Conservation (phyloP, 1,139 yeast genomes). For the Casaregolazyma lundiana region DNA sequence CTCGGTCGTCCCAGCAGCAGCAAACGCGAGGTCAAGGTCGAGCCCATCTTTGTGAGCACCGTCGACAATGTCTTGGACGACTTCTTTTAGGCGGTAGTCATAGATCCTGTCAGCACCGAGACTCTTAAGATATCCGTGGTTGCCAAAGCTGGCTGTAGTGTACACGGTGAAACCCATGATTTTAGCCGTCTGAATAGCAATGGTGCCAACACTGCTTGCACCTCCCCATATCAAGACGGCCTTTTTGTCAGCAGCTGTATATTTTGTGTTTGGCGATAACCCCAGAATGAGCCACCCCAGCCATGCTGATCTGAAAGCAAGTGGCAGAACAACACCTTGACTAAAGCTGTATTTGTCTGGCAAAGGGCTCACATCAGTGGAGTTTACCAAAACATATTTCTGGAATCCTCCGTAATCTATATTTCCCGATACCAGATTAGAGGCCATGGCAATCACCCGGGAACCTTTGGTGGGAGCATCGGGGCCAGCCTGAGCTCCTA, state of each 20-base stretch:
- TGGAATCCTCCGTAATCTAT: neutral
- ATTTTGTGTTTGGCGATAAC: neutral
- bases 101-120: slow-evolving; percentile 60
- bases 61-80: slow-evolving; percentile 42
- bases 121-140: slow-evolving; percentile 40
- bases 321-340: neutral
- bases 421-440: neutral
- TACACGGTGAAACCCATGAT: slow-evolving; percentile 50
- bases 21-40: neutral
- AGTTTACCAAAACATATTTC: neutral
- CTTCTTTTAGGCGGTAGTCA: slow-evolving; percentile 57
- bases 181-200: slow-evolving; percentile 53
- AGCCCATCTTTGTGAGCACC: neutral
- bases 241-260: neutral
- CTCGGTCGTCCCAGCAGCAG: neutral
- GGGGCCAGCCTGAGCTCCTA: neutral
- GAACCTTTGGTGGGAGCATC: neutral
- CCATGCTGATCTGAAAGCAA: neutral
- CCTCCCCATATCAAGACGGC: slow-evolving; percentile 51
- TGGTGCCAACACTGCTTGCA: slow-evolving; percentile 50
- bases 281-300: neutral
- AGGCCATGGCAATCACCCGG: neutral
- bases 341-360: neutral
- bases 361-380: neutral
- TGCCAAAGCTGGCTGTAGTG: slow-evolving; percentile 49